Evolutionary conservation across 2,329 filamentous ascomycete genomes (phyloP).

Genomic region (Diatrype stigma): DNA sequence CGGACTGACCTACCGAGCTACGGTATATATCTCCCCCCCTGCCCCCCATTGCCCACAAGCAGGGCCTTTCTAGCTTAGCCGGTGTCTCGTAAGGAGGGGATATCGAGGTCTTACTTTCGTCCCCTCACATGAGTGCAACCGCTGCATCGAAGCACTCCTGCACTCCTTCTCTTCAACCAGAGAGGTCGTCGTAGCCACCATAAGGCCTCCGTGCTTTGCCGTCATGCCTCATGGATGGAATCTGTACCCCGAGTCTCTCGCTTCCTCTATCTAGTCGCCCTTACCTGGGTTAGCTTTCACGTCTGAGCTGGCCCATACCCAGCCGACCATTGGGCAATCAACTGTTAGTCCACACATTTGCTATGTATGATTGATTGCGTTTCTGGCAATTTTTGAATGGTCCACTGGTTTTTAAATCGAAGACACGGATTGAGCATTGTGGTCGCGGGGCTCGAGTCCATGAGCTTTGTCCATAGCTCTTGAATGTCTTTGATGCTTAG

Average conservation of each 20-base stretch:
- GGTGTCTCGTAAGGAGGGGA: neutral
- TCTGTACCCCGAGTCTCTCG: neutral
- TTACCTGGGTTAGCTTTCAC: neutral
- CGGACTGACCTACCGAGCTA: neutral
- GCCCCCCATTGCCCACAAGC: neutral
- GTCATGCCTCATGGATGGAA: neutral
- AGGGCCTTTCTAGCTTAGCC: neutral
- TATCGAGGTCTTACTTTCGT: neutral
- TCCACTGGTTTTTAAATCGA: neutral
- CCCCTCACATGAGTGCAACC: neutral
- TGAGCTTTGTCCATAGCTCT: no score
- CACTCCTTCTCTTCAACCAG: neutral
- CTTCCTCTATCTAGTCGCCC: neutral
- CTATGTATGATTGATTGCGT: neutral
- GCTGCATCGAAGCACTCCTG: neutral
- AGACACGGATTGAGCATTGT: neutral
- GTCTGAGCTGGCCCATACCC: neutral
- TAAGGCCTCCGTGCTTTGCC: neutral
- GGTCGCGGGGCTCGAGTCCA: no score
- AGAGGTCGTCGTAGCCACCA: neutral
- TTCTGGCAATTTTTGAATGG: neutral
- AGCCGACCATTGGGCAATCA: neutral
- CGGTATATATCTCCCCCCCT: neutral
- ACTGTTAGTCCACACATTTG: neutral
- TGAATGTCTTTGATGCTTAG: no score